Evolutionary conservation across 805 yeast species (phyloP).

Genomic region (Metschnikowia baotianmanensis): DNA sequence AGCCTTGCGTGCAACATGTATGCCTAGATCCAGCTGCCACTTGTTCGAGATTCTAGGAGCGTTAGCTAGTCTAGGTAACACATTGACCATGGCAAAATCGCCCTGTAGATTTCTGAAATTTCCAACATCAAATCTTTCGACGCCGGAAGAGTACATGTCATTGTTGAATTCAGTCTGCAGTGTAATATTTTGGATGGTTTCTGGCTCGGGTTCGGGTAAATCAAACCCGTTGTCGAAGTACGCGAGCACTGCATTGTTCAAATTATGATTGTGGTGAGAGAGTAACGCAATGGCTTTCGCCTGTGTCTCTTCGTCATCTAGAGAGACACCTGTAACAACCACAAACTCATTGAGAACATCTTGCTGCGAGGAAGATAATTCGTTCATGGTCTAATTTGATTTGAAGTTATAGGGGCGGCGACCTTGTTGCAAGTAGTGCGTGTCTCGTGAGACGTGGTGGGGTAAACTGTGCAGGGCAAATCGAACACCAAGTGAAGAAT

Average conservation of each 20-base stretch:
- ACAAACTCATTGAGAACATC: slow-evolving; percentile 16
- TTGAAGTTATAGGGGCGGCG: background rate
- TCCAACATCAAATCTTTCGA: slow-evolving; percentile 14
- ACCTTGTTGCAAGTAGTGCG: background rate
- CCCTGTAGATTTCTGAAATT: slow-evolving; percentile 25
- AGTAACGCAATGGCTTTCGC: slow-evolving; percentile 16
- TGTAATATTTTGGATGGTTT: background rate
- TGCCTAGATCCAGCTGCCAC: slow-evolving; percentile 45
- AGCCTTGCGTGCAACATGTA: slow-evolving; percentile 31
- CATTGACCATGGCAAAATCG: slow-evolving; percentile 25
- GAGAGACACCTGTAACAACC: slow-evolving; percentile 14
- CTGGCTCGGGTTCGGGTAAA: slow-evolving; percentile 14
- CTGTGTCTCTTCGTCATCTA: slow-evolving; percentile 14
- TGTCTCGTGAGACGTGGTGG: background rate
- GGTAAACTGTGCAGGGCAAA: slow-evolving; percentile 1
- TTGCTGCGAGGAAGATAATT: slow-evolving; percentile 11
- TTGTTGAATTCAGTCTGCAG: background rate
- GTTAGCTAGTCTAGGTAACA: slow-evolving; percentile 38
- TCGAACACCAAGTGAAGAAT: too few species aligned
- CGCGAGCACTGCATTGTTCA: slow-evolving; percentile 59
- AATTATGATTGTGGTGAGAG: slow-evolving; percentile 43
- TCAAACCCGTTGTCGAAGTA: slow-evolving; percentile 55
- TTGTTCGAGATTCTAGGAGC: slow-evolving; percentile 39
- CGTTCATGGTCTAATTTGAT: slow-evolving; percentile 8
- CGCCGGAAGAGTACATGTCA: slow-evolving; percentile 9